phyloP scores from a whole-genome alignment of 2,329 filamentous ascomycete genomes.

The Cordyceps cateniannulata region DNA sequence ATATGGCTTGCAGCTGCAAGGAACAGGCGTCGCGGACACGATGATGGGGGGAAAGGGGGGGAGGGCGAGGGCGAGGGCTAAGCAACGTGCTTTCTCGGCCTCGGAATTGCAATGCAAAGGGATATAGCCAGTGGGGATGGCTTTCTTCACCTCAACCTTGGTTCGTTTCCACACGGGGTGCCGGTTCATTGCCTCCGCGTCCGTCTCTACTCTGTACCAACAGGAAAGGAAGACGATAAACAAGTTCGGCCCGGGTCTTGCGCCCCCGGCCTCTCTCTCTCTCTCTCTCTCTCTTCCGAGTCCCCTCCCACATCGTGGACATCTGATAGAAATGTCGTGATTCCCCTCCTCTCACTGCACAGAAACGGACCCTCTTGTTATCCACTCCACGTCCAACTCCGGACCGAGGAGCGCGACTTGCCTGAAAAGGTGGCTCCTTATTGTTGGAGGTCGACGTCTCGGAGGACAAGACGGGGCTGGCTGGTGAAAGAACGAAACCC shows the following conservation, averaged over 20 bases:
- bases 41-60: too few species aligned
- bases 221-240: neutral
- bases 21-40: neutral
- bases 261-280: too few species aligned
- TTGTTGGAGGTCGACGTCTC: too few species aligned
- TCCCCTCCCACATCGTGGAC: neutral
- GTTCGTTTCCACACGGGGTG: neutral
- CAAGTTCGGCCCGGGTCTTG: neutral
- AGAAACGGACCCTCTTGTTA: neutral
- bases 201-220: neutral
- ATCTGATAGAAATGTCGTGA: constrained; percentile 4
- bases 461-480: neutral
- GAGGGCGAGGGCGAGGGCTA: neutral
- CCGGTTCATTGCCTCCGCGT: neutral
- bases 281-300: neutral
- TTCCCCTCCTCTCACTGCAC: neutral
- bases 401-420: neutral
- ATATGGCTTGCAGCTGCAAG: constrained; percentile 10
- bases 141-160: neutral
- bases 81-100: neutral
- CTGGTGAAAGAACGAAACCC: neutral
- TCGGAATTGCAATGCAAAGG: neutral
- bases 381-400: neutral
- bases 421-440: too few species aligned
- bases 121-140: neutral